Evolutionary conservation across 257 asterid species (phyloP).

Genomic region (Nicotiana undulata): DNA sequence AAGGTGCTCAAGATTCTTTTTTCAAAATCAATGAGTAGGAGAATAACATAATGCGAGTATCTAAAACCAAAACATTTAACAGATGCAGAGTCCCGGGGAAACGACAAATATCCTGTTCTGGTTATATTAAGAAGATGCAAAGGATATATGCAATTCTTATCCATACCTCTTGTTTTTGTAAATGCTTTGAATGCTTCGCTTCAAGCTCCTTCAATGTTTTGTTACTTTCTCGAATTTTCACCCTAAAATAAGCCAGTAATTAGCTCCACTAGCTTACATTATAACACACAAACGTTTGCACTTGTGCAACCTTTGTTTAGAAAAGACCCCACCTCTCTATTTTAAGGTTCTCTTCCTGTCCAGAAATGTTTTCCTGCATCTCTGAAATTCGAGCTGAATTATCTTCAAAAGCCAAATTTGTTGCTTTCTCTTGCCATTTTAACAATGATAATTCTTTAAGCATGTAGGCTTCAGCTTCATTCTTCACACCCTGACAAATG

Average conservation of each 20-base stretch:
- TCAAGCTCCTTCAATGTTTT: slow-evolving; percentile 70
- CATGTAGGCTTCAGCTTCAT: slow-evolving; percentile 97
- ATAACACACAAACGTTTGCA: not conserved
- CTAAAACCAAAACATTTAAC: not conserved
- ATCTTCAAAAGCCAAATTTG: slow-evolving; percentile 70
- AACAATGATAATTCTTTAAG: slow-evolving; percentile 77
- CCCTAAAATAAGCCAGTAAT: slow-evolving; percentile 34
- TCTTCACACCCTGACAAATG: slow-evolving; percentile 62
- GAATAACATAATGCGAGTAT: not conserved
- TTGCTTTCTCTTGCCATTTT: slow-evolving; percentile 95
- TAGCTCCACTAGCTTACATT: not conserved
- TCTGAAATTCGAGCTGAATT: slow-evolving; percentile 47
- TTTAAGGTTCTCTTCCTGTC: slow-evolving; percentile 63
- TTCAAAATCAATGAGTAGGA: not conserved
- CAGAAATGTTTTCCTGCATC: slow-evolving; percentile 47
- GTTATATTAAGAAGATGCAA: not conserved
- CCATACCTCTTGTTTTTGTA: slow-evolving; percentile 78
- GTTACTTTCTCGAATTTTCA: slow-evolving; percentile 29
- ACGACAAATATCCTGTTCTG: not conserved
- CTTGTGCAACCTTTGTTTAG: not conserved
- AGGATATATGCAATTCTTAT: not conserved
- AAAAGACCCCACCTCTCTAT: slow-evolving; percentile 47
- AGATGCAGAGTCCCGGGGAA: not conserved
- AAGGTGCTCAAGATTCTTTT: not conserved
- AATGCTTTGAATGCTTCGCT: slow-evolving; percentile 55